These are phyloP conservation scores for Chytriomyces hyalinus DNA, from an alignment of 192 early-diverging fungal species.

Conservation along the genomic window DNA sequence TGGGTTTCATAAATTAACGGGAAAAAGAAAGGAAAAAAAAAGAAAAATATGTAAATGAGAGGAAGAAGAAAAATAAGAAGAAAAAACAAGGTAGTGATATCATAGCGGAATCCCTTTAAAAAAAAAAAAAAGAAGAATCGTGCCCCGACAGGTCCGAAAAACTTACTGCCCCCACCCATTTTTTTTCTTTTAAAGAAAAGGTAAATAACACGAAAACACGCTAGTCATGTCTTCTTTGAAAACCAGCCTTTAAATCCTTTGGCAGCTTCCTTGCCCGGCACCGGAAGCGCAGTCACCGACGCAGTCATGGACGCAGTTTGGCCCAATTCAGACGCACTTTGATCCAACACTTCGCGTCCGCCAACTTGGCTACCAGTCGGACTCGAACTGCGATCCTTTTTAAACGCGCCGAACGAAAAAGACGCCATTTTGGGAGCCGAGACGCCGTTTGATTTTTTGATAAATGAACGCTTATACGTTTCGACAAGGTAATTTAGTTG, in stretches of 20 bases:
- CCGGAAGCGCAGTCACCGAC: background rate
- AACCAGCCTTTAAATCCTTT: constrained; percentile 23
- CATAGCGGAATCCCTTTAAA: too few relatives aligned
- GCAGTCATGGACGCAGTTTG: background rate
- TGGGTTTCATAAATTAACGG: too few relatives aligned
- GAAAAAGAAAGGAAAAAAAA: too few relatives aligned
- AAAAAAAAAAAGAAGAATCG: too few relatives aligned
- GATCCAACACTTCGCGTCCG: background rate
- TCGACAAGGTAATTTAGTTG: constrained; percentile 70
- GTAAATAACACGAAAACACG: too few relatives aligned
- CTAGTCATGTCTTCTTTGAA: background rate
- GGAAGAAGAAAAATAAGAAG: too few relatives aligned
- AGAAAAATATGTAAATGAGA: too few relatives aligned
- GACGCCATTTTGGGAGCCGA: background rate
- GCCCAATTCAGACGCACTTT: background rate
- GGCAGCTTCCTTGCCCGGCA: background rate
- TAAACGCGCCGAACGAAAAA: constrained; percentile 2
- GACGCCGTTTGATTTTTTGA: constrained; percentile 1
- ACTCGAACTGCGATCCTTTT: constrained; percentile 19
- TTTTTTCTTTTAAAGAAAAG: too few relatives aligned
- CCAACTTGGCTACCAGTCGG: constrained; percentile 1
- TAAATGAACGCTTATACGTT: constrained; percentile 20
- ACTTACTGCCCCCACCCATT: too few relatives aligned
- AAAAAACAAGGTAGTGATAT: too few relatives aligned
- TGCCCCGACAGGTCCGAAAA: too few relatives aligned